Conservation (phyloP, 352 stramenopile species). For the Discostella stelligera region DNA sequence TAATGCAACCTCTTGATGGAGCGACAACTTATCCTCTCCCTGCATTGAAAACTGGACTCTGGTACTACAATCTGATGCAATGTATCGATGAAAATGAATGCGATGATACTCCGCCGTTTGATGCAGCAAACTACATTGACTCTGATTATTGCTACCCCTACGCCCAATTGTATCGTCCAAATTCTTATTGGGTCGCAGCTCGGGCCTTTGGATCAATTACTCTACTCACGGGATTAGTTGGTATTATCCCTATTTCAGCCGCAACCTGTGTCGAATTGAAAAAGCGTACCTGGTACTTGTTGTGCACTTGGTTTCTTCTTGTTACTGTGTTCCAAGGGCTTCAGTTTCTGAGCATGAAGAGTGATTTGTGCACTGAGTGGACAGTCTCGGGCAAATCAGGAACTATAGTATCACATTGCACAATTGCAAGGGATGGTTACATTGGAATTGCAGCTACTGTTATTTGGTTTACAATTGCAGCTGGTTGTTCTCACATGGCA, state of each 20-base stretch:
- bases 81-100: slow-evolving; percentile 11
- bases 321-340: slow-evolving; percentile 30
- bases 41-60: slow-evolving; percentile 30
- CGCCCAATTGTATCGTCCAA: neutral
- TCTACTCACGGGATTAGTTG: slow-evolving; percentile 14
- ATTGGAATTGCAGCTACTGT: slow-evolving; percentile 29
- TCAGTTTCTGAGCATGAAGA: slow-evolving; percentile 39
- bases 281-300: slow-evolving; percentile 21
- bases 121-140: slow-evolving; percentile 7
- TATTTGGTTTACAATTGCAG: slow-evolving; percentile 30
- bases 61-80: slow-evolving; percentile 37
- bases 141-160: slow-evolving; percentile 19
- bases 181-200: slow-evolving; percentile 20
- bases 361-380: slow-evolving; percentile 16
- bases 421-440: slow-evolving; percentile 13
- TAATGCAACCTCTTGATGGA: slow-evolving; percentile 7
- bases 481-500: slow-evolving; percentile 28
- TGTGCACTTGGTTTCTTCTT: slow-evolving; percentile 26
- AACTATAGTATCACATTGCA: slow-evolving; percentile 16
- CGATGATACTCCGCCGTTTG: neutral
- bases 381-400: too few species aligned
- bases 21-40: slow-evolving; percentile 3
- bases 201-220: slow-evolving; percentile 18
- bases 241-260: slow-evolving; percentile 20
- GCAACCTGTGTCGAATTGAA: slow-evolving; percentile 41